These are phyloP conservation scores for Colletotrichum lentis DNA, from an alignment of 2,329 filamentous ascomycete species.

Conservation along the genomic window DNA sequence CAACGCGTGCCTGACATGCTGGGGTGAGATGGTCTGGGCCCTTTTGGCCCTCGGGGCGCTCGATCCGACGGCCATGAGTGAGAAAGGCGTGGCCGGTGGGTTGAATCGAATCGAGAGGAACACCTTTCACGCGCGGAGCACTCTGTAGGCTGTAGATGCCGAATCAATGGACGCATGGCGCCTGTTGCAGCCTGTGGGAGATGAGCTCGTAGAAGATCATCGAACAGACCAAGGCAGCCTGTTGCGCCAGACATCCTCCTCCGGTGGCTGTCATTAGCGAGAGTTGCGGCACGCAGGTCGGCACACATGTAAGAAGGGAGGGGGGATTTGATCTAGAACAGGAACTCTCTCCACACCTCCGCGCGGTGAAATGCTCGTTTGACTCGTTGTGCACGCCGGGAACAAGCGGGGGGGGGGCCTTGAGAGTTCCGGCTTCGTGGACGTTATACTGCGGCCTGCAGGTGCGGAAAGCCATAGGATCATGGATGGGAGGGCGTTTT, in stretches of 20 bases:
- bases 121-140: not conserved
- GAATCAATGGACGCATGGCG: not conserved
- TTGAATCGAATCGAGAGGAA: not conserved
- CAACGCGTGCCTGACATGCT: conserved; percentile 23
- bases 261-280: not conserved
- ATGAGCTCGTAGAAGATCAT: conserved; percentile 1
- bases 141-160: too few relatives aligned
- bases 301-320: conserved; percentile 12
- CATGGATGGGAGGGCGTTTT: conserved; percentile 1
- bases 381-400: conserved; percentile 14
- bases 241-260: not conserved
- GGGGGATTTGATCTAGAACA: conserved; percentile 9
- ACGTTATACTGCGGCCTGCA: conserved; percentile 22
- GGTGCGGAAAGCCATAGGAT: conserved; percentile 5
- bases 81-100: not conserved
- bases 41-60: conserved; percentile 1
- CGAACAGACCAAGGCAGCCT: conserved; percentile 13
- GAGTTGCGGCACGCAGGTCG: conserved; percentile 4
- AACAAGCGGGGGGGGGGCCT: conserved; percentile 17
- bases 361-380: conserved; percentile 17
- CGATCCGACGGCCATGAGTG: not conserved
- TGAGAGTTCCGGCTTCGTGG: conserved; percentile 18
- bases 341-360: conserved; percentile 14
- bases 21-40: conserved; percentile 21
- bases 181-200: conserved; percentile 1